phyloP scores from a whole-genome alignment of 192 early-diverging fungal genomes.

The Backusella psychrophila region DNA sequence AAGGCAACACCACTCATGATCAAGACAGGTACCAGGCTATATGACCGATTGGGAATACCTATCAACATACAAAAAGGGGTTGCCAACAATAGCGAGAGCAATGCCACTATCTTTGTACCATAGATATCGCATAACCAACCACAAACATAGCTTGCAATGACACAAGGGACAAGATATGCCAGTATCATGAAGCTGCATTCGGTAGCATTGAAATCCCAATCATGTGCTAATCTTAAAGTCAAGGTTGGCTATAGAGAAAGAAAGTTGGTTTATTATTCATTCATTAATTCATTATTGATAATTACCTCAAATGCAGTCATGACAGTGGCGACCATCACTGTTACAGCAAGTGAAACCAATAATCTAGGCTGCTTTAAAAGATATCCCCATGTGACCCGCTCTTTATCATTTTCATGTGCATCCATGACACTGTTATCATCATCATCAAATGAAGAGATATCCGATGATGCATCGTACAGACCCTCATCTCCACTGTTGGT shows the following conservation, averaged over 20 bases:
- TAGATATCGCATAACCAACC: slow-evolving; percentile 45
- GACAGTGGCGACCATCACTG: slow-evolving; percentile 11
- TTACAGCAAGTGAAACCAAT: slow-evolving; percentile 15
- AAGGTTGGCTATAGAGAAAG: slow-evolving; percentile 35
- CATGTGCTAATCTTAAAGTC: slow-evolving; percentile 30
- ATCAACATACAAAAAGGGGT: slow-evolving; percentile 3
- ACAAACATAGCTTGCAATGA: slow-evolving; percentile 37
- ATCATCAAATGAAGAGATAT: neutral
- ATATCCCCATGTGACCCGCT: neutral
- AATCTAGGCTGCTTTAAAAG: slow-evolving; percentile 14
- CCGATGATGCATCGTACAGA: slow-evolving; percentile 11
- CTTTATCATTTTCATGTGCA: neutral
- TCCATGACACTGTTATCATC: neutral
- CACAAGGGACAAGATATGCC: slow-evolving; percentile 34
- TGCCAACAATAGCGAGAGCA: slow-evolving; percentile 17
- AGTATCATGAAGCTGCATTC: slow-evolving; percentile 39
- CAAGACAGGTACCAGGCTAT: slow-evolving; percentile 32
- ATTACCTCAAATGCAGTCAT: slow-evolving; percentile 32
- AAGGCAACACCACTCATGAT: slow-evolving; percentile 33
- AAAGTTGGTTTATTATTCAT: too few relatives aligned
- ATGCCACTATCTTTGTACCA: slow-evolving; percentile 41
- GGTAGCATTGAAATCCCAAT: slow-evolving; percentile 36
- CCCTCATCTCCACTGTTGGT: neutral
- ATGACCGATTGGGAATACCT: slow-evolving; percentile 24
- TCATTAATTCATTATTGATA: neutral